A percentile compares a stretch with the other conserved stretches of the same genome.
These are phyloP conservation scores for Scedosporium dehoogii DNA, from an alignment of 2,329 filamentous ascomycete genomes.

Conservation along the genomic window DNA sequence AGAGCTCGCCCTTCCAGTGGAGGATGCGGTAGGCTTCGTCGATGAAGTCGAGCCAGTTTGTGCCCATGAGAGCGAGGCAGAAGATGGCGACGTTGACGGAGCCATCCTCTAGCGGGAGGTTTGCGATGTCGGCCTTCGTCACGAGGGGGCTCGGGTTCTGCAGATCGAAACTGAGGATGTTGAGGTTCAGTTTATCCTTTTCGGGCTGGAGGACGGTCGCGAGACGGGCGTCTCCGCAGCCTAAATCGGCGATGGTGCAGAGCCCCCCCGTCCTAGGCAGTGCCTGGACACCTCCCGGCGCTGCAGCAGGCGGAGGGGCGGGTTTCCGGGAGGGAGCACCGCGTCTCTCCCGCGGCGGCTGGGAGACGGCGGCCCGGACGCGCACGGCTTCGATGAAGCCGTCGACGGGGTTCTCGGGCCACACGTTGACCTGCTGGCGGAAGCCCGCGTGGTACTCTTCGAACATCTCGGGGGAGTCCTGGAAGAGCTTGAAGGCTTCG, in stretches of 20 bases:
- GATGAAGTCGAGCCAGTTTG: conserved; percentile 94
- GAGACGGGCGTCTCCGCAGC: conserved; percentile 84
- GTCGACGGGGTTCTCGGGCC: conserved; percentile 95
- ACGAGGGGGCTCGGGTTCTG: conserved; percentile 68
- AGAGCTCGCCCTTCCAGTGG: conserved; percentile 89
- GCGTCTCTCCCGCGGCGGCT: conserved; percentile 13
- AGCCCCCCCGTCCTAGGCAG: conserved; percentile 63
- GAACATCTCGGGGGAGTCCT: conserved; percentile 83
- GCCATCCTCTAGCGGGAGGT: conserved; percentile 65
- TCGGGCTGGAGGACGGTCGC: conserved; percentile 57
- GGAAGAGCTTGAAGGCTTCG: conserved; percentile 76
- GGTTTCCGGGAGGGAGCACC: conserved; percentile 11
- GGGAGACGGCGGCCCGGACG: conserved; percentile 47
- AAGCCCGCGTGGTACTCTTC: conserved; percentile 94
- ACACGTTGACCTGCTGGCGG: conserved; percentile 86
- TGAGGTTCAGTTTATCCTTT: conserved; percentile 57
- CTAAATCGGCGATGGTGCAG: conserved; percentile 80
- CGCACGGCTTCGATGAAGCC: conserved; percentile 67
- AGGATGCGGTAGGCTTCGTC: conserved; percentile 91
- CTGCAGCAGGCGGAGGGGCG: conserved; percentile 14
- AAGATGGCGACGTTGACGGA: conserved; percentile 84
- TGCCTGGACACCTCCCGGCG: not conserved
- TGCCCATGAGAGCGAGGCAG: conserved; percentile 96
- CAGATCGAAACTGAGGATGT: conserved; percentile 78
- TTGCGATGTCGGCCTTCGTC: conserved; percentile 80